phyloP scores from a whole-genome alignment of 768 basidiomycete genomes.

The Gyrodon lividus region DNA sequence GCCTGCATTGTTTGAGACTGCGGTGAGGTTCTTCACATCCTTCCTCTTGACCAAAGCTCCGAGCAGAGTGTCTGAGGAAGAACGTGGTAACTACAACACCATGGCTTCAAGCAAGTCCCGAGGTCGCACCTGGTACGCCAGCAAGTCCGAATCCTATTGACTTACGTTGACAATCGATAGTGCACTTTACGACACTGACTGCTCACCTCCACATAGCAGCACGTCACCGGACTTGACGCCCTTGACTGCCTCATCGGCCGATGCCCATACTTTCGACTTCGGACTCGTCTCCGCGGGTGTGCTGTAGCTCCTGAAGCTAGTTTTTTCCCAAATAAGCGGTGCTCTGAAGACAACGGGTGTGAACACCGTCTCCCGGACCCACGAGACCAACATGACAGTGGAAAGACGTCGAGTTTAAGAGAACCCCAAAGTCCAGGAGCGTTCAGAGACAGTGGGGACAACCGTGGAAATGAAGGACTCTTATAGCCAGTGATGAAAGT shows the following conservation, averaged over 20 bases:
- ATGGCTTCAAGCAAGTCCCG: background rate
- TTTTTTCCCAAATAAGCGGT: constrained; percentile 6
- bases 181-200: background rate
- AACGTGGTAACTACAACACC: background rate
- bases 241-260: constrained; percentile 79
- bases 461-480: background rate
- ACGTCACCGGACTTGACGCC: constrained; percentile 80
- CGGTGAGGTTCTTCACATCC: constrained; percentile 74
- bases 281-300: constrained; percentile 24
- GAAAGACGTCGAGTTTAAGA: background rate
- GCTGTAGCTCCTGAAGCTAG: constrained; percentile 26
- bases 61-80: constrained; percentile 70
- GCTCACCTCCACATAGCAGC: constrained; percentile 78
- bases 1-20: constrained; percentile 89
- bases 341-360: constrained; percentile 18
- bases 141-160: constrained; percentile 80
- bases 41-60: constrained; percentile 70
- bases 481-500: background rate
- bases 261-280: constrained; percentile 72
- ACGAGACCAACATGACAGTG: constrained; percentile 22
- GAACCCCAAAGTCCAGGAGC: background rate
- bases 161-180: background rate
- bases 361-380: constrained; percentile 13
- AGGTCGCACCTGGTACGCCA: constrained; percentile 72
- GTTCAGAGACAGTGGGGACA: background rate